Percentiles rank a stretch among this genome's conserved stretches.
These are phyloP conservation scores for Trichoderma asperellum DNA, from an alignment of 2,329 filamentous ascomycete genomes.

Conservation along the genomic window DNA sequence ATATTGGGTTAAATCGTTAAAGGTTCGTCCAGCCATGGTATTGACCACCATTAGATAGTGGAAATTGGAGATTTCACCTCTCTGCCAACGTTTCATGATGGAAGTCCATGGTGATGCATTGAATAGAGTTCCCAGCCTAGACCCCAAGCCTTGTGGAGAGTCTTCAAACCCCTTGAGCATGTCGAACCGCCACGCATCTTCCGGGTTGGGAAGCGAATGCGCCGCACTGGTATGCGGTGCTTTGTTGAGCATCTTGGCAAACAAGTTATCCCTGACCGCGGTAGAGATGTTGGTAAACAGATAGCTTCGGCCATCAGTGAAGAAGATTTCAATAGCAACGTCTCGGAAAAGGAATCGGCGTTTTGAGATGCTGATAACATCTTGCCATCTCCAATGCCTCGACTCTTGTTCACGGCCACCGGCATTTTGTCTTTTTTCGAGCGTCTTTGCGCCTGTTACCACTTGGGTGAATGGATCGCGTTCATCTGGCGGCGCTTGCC, in stretches of 20 bases:
- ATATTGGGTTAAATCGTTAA: conserved; percentile 98
- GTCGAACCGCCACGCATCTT: conserved; percentile 91
- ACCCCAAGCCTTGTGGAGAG: conserved; percentile 68
- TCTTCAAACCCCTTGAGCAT: conserved; percentile 71
- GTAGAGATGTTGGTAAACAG: conserved; percentile 82
- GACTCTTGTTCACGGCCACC: conserved; percentile 72
- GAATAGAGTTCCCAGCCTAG: conserved; percentile 91
- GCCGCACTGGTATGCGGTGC: conserved; percentile 78
- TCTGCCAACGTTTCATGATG: conserved; percentile 85
- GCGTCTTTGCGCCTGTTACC: conserved; percentile 69
- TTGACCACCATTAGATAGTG: conserved; percentile 99
- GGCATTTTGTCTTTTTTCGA: conserved; percentile 63
- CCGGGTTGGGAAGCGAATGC: conserved; percentile 71
- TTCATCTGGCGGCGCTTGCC: conserved; percentile 89
- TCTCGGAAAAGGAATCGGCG: conserved; percentile 93
- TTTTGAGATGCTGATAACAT: conserved; percentile 94
- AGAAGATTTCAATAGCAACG: conserved; percentile 96
- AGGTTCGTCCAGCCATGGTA: conserved; percentile 93
- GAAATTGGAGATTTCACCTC: conserved; percentile 96
- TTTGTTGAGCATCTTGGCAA: conserved; percentile 73
- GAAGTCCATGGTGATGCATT: conserved; percentile 80
- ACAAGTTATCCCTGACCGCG: conserved; percentile 76
- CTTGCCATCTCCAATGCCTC: conserved; percentile 89
- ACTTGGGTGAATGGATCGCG: conserved; percentile 94
- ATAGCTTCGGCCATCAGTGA: conserved; percentile 94